Conservation (phyloP, 2,329 filamentous ascomycete species). For the Fusarium pseudocircinatum region DNA sequence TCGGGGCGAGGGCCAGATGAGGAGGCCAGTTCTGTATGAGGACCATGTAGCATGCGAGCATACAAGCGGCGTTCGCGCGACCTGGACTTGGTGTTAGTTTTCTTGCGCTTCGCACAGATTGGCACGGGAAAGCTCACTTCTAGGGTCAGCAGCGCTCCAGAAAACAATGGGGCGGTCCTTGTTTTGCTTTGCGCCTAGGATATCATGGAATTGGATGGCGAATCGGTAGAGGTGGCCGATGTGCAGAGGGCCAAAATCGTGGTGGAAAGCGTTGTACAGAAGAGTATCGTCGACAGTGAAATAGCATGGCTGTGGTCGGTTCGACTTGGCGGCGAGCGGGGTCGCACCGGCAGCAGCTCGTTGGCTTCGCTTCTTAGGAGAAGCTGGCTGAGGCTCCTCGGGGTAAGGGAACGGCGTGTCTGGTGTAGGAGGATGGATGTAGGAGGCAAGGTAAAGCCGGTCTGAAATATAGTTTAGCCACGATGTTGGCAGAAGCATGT, state of each 20-base stretch:
- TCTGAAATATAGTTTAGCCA: slow-evolving; percentile 64
- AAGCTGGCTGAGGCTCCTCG: slow-evolving; percentile 66
- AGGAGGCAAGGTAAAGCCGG: slow-evolving; percentile 93
- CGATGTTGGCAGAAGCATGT: slow-evolving; percentile 28
- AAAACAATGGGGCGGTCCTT: slow-evolving; percentile 92
- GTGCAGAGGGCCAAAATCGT: slow-evolving; percentile 97
- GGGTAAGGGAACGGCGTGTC: slow-evolving; percentile 90
- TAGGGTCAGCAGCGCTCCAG: slow-evolving; percentile 91
- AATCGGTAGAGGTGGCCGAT: slow-evolving; percentile 98
- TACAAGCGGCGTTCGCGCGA: slow-evolving; percentile 91
- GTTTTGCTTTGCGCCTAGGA: slow-evolving; percentile 90
- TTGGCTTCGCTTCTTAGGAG: slow-evolving; percentile 56
- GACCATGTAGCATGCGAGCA: slow-evolving; percentile 98
- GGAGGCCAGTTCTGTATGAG: slow-evolving; percentile 98
- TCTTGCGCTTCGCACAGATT: not conserved
- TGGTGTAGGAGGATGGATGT: slow-evolving; percentile 81
- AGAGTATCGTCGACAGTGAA: slow-evolving; percentile 94
- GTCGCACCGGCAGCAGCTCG: slow-evolving; percentile 64
- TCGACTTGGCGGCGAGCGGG: slow-evolving; percentile 43
- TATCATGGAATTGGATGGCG: slow-evolving; percentile 94
- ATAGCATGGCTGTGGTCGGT: slow-evolving; percentile 76
- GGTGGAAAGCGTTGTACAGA: slow-evolving; percentile 97
- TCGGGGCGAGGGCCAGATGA: slow-evolving; percentile 92
- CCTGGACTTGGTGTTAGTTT: slow-evolving; percentile 57
- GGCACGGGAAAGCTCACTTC: slow-evolving; percentile 69